phyloP scores from a whole-genome alignment of 1,284 basidiomycete species.

The Leccinum colubrinum region DNA sequence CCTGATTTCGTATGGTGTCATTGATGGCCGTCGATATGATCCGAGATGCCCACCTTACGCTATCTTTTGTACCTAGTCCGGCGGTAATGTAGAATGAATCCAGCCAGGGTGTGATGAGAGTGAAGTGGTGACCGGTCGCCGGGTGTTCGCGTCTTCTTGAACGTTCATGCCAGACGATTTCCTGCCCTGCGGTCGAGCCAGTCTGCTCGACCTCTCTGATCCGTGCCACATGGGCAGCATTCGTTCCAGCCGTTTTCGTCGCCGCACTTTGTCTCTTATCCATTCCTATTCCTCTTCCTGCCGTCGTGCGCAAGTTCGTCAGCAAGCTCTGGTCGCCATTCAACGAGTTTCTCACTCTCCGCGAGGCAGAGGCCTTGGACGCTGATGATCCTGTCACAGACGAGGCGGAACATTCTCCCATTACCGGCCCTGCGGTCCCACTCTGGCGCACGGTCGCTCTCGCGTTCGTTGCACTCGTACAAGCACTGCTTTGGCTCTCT shows the following conservation, averaged over 20 bases:
- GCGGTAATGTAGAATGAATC: slow-evolving; percentile 10
- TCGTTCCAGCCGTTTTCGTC: slow-evolving; percentile 51
- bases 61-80: slow-evolving; percentile 13
- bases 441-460: slow-evolving; percentile 59
- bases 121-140: not conserved
- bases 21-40: not conserved
- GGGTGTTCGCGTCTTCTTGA: not conserved
- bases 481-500: slow-evolving; percentile 44
- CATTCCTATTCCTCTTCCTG: slow-evolving; percentile 35
- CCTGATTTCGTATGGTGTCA: not conserved
- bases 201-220: slow-evolving; percentile 45
- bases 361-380: slow-evolving; percentile 46
- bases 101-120: not conserved
- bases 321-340: slow-evolving; percentile 30
- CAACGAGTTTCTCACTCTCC: slow-evolving; percentile 41
- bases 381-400: not conserved
- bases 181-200: slow-evolving; percentile 30
- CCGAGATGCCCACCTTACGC: slow-evolving; percentile 4
- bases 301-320: slow-evolving; percentile 13
- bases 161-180: slow-evolving; percentile 5
- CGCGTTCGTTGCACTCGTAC: slow-evolving; percentile 42
- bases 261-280: slow-evolving; percentile 41
- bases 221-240: slow-evolving; percentile 54
- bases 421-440: slow-evolving; percentile 29
- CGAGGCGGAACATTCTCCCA: not conserved